Evolutionary conservation across 2,329 filamentous ascomycete genomes (phyloP).

Genomic region (Akanthomyces uredinophilus): DNA sequence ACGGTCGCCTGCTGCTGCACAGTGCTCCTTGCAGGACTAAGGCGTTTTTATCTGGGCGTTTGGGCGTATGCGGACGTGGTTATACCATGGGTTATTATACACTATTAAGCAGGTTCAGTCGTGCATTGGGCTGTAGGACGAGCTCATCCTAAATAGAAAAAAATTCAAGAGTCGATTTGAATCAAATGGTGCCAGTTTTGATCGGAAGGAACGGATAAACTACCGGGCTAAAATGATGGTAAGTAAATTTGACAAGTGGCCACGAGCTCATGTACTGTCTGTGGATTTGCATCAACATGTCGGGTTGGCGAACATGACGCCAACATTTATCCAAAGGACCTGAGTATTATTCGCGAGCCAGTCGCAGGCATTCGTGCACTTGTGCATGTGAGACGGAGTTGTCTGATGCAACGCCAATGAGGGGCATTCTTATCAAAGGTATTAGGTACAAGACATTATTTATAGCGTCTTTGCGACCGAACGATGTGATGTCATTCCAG

Average conservation of each 20-base stretch:
- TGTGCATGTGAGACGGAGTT: background rate
- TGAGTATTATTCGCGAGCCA: too few relatives aligned
- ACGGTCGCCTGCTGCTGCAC: background rate
- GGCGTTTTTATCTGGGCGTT: slow-evolving; percentile 13
- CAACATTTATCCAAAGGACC: too few relatives aligned
- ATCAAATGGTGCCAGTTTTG: background rate
- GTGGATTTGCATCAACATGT: background rate
- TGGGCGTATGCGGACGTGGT: slow-evolving; percentile 10
- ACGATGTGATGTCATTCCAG: background rate
- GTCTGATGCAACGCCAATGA: slow-evolving; percentile 1
- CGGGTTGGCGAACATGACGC: background rate
- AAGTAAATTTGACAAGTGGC: background rate
- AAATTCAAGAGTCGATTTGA: background rate
- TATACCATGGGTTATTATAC: slow-evolving; percentile 13
- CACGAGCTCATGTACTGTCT: background rate
- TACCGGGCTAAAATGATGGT: background rate
- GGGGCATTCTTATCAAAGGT: slow-evolving; percentile 2
- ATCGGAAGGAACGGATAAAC: background rate
- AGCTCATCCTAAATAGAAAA: background rate
- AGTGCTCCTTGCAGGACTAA: background rate
- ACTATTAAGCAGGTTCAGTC: background rate
- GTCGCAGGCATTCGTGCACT: too few relatives aligned
- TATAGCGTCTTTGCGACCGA: background rate
- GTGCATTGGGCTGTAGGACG: background rate
- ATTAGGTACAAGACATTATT: background rate